phyloP scores from a whole-genome alignment of 306 rosid genomes.

The Cyamopsis tetragonoloba region DNA sequence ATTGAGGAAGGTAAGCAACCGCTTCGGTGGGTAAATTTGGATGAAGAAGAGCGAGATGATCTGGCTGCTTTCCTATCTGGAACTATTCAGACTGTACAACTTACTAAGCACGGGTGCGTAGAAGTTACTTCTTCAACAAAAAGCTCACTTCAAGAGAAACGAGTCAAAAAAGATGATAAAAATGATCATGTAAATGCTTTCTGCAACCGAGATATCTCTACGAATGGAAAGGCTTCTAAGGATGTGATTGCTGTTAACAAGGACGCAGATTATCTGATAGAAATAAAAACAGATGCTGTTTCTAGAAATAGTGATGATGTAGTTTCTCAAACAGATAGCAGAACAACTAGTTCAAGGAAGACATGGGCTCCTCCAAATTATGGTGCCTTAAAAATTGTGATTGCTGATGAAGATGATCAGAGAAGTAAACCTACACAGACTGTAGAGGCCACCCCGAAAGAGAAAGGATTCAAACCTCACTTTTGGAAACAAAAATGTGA shows the following conservation, averaged over 20 bases:
- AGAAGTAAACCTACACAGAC: constrained; percentile 26
- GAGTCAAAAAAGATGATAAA: constrained; percentile 34
- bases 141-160: constrained; percentile 34
- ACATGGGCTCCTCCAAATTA: constrained; percentile 54
- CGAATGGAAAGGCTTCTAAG: constrained; percentile 39
- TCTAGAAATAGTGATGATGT: constrained; percentile 50
- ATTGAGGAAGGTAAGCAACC: constrained; percentile 72
- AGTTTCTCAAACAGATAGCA: constrained; percentile 64
- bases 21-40: constrained; percentile 77
- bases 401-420: constrained; percentile 61
- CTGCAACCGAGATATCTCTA: constrained; percentile 27
- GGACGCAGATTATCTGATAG: constrained; percentile 37
- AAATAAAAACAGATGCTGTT: constrained; percentile 44
- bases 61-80: constrained; percentile 92
- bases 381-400: constrained; percentile 56
- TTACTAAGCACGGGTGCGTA: constrained; percentile 33
- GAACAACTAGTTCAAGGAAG: constrained; percentile 63
- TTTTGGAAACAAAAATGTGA: constrained; percentile 64
- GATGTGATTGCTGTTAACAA: constrained; percentile 38
- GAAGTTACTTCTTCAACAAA: constrained; percentile 36
- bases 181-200: constrained; percentile 32
- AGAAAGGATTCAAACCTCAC: constrained; percentile 57
- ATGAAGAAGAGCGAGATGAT: constrained; percentile 83
- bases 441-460: constrained; percentile 73
- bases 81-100: constrained; percentile 37